Evolutionary conservation across 1,139 yeast species (phyloP).

Genomic region (Candida sp.): DNA sequence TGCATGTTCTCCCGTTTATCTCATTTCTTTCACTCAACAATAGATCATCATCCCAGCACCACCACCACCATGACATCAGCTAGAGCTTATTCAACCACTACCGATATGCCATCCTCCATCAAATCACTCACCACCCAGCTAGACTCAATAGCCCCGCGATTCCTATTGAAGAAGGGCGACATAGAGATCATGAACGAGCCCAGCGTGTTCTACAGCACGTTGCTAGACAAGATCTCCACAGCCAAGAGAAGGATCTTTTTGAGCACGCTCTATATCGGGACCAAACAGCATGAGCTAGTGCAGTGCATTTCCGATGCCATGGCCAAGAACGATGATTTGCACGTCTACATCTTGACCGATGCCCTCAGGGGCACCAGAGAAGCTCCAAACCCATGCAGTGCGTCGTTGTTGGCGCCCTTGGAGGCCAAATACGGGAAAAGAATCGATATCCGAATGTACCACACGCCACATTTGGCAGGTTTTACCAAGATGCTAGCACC

Average conservation of each 20-base stretch:
- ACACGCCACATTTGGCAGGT: slow-evolving; percentile 86
- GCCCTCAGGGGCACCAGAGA: slow-evolving; percentile 95
- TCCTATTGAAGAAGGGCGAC: slow-evolving; percentile 60
- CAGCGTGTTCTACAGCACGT: slow-evolving; percentile 62
- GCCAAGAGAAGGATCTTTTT: slow-evolving; percentile 73
- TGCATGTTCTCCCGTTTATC: not conserved
- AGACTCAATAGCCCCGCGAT: slow-evolving; percentile 73
- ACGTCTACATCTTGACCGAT: slow-evolving; percentile 79
- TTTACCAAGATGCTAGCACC: slow-evolving; percentile 71
- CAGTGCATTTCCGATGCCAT: slow-evolving; percentile 65
- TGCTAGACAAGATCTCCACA: slow-evolving; percentile 56
- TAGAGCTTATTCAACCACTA: not conserved
- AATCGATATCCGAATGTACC: slow-evolving; percentile 84
- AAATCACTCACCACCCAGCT: slow-evolving; percentile 37
- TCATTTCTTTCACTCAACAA: not conserved
- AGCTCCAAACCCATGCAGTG: slow-evolving; percentile 79
- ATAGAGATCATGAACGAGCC: slow-evolving; percentile 73
- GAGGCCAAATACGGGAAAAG: slow-evolving; percentile 70
- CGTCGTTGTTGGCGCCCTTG: slow-evolving; percentile 71
- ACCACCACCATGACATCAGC: not conserved
- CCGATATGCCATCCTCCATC: not conserved
- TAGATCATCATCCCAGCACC: not conserved
- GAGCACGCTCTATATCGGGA: slow-evolving; percentile 89
- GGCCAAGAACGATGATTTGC: slow-evolving; percentile 57
- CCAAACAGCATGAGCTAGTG: slow-evolving; percentile 74